Base-by-base conservation (phyloP, 371 early-diverging fungal genomes). In the Mucor indicus region DNA sequence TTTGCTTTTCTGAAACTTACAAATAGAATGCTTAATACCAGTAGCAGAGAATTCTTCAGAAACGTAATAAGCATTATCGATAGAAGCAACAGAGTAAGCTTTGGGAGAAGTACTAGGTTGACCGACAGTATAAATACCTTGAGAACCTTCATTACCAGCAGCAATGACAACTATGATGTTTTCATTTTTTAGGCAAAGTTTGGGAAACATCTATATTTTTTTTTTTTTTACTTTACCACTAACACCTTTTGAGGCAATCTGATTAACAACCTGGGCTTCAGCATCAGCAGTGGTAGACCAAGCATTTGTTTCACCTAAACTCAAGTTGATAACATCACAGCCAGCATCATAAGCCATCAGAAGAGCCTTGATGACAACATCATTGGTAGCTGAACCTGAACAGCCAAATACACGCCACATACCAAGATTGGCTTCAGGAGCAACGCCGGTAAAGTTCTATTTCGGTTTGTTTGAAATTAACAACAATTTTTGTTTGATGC, bases 351-450 rank as follows among this genome's bases (percentile, higher is more conserved):
- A 73, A 1, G 90, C 90, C 42, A 53, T 62, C 43, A 75, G 69
- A 57, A 89, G 61, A 22, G 79, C 90, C 23, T 70, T 53, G 23
- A 85, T 64, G 10, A 91, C 72, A 8, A 83, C 56, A 47, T 85
- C 87, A 43, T 67, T 67, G 5, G 69, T 64, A 4, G 77, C 70
- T 21, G 48, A 46, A 7, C 83, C 86, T 0, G 53, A 48, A 63
- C 87, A 86, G n/a, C 83, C 82, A 62, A 88, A 81, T n/a, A 81
- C 66, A 50, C 84, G 68, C 53, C 72, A 83, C 38, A 67, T 71
- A 9, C 75, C 79, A 27, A 81, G 61, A 1, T 64, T 77, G 19
- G 74, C 81, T 23, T 79, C 69, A n/a, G 85, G 85, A 12, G 84
- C 85, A 22, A 84, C 85, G 40, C 85, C 87, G 37, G 57, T 67